These are phyloP conservation scores for Hanseniaspora clermontiae DNA, from an alignment of 805 yeast species.

Conservation along the genomic window DNA sequence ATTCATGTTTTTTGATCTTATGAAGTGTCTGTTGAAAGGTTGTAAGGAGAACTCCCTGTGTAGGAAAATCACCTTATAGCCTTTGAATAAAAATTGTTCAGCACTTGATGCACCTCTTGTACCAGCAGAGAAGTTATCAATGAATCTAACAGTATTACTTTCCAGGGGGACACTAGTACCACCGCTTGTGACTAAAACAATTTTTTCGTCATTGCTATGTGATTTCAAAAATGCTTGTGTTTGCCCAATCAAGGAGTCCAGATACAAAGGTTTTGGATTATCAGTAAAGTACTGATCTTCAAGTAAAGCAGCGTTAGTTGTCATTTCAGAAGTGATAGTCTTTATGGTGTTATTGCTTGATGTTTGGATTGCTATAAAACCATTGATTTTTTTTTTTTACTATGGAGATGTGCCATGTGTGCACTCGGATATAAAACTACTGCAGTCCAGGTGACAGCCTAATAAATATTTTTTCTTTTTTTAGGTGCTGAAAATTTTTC, in stretches of 20 bases:
- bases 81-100: conserved; percentile 72
- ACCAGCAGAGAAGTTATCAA: conserved; percentile 95
- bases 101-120: conserved; percentile 96
- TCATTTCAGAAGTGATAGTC: background rate
- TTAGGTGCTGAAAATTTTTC: background rate
- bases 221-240: conserved; percentile 51
- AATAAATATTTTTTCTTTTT: no score
- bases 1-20: conserved; percentile 63
- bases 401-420: background rate
- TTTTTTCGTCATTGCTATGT: conserved; percentile 16
- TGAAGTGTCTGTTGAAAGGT: conserved; percentile 85
- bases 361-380: no score
- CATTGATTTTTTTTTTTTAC: no score
- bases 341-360: no score
- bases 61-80: conserved; percentile 83
- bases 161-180: conserved; percentile 98
- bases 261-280: conserved; percentile 62
- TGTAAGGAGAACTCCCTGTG: conserved; percentile 84
- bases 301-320: conserved; percentile 46
- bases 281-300: conserved; percentile 65
- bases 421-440: background rate
- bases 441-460: background rate
- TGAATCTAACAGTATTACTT: conserved; percentile 89
- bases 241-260: conserved; percentile 46
- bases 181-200: conserved; percentile 84